Conservation (phyloP, 306 rosid species). For the Fagus crenata region DNA sequence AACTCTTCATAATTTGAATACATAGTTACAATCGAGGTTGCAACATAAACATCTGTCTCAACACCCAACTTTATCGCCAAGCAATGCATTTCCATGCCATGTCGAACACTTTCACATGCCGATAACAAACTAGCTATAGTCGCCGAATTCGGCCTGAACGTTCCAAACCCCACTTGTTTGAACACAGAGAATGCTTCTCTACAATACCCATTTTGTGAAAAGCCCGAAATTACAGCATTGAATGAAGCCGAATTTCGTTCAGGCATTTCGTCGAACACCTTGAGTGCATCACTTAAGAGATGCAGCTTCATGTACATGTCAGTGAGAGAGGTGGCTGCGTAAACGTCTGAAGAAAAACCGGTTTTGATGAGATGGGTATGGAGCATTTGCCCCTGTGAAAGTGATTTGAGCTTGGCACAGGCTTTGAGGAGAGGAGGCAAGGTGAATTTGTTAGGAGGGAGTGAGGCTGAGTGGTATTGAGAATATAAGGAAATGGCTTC, state of each 20-base stretch:
- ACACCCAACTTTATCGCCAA: conserved; percentile 67
- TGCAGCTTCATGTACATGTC: conserved; percentile 33
- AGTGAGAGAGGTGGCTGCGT: conserved; percentile 56
- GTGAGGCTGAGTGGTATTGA: conserved; percentile 36
- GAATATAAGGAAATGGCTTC: conserved; percentile 53
- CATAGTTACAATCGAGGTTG: conserved; percentile 56
- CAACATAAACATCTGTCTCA: conserved; percentile 55
- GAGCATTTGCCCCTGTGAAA: conserved; percentile 39
- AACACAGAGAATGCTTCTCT: conserved; percentile 44
- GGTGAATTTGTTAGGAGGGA: conserved; percentile 46
- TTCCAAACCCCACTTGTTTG: conserved; percentile 28
- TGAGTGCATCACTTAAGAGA: conserved; percentile 41
- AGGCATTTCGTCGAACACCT: conserved; percentile 65
- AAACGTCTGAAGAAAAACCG: conserved; percentile 50
- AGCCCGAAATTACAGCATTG: conserved; percentile 57
- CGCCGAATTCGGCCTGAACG: conserved; percentile 52
- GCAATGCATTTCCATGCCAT: conserved; percentile 52
- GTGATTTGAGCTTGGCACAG: conserved; percentile 45
- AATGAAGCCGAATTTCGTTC: conserved; percentile 46
- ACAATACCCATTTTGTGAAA: conserved; percentile 40
- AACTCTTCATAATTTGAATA: conserved; percentile 45
- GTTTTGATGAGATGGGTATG: conserved; percentile 62
- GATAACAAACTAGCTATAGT: conserved; percentile 50
- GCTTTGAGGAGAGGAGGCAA: conserved; percentile 79
- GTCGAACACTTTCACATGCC: conserved; percentile 27